A percentile compares a stretch with the other conserved stretches of the same genome.
phyloP scores from a whole-genome alignment of 2,329 filamentous ascomycete species.

The Drechslerella stenobrocha region DNA sequence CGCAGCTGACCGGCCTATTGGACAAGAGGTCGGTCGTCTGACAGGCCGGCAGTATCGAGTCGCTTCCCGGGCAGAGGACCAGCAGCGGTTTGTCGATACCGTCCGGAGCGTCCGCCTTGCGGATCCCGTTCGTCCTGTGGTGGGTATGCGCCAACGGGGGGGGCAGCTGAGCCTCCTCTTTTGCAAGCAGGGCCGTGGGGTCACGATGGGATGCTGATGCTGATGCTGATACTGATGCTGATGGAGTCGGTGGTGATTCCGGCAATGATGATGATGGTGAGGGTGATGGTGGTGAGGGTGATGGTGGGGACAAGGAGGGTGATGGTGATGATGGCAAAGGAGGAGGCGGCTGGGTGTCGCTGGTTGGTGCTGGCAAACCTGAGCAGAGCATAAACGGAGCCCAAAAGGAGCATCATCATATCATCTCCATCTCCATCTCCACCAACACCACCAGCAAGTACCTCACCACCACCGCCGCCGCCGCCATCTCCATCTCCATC shows the following conservation, averaged over 20 bases:
- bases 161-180: not conserved
- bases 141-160: too few relatives aligned
- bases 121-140: not conserved
- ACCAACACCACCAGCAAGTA: not conserved
- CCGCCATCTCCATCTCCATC: not conserved
- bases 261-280: not conserved
- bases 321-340: not conserved
- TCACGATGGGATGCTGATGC: too few relatives aligned
- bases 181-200: too few relatives aligned
- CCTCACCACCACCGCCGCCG: not conserved
- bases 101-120: not conserved
- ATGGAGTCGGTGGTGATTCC: not conserved
- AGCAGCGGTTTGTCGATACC: not conserved
- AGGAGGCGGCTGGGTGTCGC: not conserved
- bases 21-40: not conserved
- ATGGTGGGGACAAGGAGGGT: not conserved
- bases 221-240: too few relatives aligned
- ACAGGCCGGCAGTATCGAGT: not conserved
- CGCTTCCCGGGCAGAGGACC: not conserved
- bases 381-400: not conserved
- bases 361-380: not conserved
- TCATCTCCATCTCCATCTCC: not conserved
- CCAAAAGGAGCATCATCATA: not conserved
- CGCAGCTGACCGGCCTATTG: conserved; percentile 1
- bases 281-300: not conserved